Percentiles rank a stretch among this genome's conserved stretches.
phyloP scores from a whole-genome alignment of 352 stramenopile genomes.

The Albugo laibachii region DNA sequence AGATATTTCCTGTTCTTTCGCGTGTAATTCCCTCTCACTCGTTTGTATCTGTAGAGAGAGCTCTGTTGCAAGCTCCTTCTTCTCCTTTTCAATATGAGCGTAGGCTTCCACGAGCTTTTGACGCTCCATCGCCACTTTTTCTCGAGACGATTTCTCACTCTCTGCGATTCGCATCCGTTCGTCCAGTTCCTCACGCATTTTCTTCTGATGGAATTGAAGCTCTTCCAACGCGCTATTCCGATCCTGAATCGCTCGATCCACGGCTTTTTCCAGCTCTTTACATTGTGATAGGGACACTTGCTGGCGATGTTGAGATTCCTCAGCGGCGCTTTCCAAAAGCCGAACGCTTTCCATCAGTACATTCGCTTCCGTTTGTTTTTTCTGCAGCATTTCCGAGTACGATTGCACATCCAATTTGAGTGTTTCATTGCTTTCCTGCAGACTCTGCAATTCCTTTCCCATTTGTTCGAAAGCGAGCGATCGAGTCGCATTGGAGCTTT shows the following conservation, averaged over 20 bases:
- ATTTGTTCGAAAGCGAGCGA: no score
- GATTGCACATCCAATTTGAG: slow-evolving; percentile 42
- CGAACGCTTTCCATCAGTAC: slow-evolving; percentile 19
- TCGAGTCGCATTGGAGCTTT: no score
- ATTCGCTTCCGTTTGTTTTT: slow-evolving; percentile 36
- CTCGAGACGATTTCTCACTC: not conserved
- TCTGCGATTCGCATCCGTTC: no score
- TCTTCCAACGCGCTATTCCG: slow-evolving; percentile 34
- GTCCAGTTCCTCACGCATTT: slow-evolving; percentile 4
- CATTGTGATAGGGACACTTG: slow-evolving; percentile 10
- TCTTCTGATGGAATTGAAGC: slow-evolving; percentile 37
- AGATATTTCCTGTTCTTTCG: not conserved
- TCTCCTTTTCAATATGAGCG: not conserved
- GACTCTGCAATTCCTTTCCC: no score
- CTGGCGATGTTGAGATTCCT: slow-evolving; percentile 1
- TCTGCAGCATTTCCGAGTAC: slow-evolving; percentile 31
- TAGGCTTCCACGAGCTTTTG: not conserved
- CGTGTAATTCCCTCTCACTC: not conserved
- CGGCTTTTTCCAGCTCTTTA: slow-evolving; percentile 15
- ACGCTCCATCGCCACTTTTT: not conserved
- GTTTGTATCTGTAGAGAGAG: not conserved
- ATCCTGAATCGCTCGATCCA: slow-evolving; percentile 11
- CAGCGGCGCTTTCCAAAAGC: slow-evolving; percentile 13
- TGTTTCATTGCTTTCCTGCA: slow-evolving; percentile 4
- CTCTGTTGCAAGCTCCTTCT: not conserved